Evolutionary conservation across 2,329 filamentous ascomycete species (phyloP).

Genomic region (Cadophora sp.): DNA sequence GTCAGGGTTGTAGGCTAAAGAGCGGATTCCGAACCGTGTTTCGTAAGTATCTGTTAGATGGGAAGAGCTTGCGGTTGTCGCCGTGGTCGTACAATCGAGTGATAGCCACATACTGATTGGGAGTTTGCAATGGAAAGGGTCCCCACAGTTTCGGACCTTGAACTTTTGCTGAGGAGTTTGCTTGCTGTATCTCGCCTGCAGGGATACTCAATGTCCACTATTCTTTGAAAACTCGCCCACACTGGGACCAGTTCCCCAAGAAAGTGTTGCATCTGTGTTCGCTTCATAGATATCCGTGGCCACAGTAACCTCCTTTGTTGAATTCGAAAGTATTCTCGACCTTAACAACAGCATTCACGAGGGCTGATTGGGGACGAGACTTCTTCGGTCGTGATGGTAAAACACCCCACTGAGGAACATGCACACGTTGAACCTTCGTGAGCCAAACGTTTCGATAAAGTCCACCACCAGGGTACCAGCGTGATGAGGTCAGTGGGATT

Average conservation of each 20-base stretch:
- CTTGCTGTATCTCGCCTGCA: constrained; percentile 43
- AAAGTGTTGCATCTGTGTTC: background rate
- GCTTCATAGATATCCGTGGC: background rate
- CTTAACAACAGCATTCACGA: constrained; percentile 51
- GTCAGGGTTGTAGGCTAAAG: constrained; percentile 48
- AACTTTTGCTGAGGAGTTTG: constrained; percentile 44
- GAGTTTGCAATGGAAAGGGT: constrained; percentile 52
- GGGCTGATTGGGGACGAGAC: constrained; percentile 54
- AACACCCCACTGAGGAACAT: constrained; percentile 58
- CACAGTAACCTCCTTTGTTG: background rate
- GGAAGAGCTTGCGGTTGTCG: background rate
- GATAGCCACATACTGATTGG: constrained; percentile 55
- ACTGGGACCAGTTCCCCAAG: background rate
- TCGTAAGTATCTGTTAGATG: constrained; percentile 52
- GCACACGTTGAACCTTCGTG: constrained; percentile 52
- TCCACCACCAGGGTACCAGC: constrained; percentile 62
- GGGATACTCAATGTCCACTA: constrained; percentile 36
- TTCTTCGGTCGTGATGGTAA: constrained; percentile 53
- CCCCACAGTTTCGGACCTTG: constrained; percentile 54
- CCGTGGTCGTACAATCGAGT: constrained; percentile 46
- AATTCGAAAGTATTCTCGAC: constrained; percentile 50
- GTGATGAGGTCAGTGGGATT: constrained; percentile 55
- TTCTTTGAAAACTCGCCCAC: background rate
- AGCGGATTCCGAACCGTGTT: constrained; percentile 57
- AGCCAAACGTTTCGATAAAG: constrained; percentile 63